These are phyloP conservation scores for Thermothielavioides terrestris DNA, from an alignment of 495 filamentous ascomycete species.

Conservation along the genomic window DNA sequence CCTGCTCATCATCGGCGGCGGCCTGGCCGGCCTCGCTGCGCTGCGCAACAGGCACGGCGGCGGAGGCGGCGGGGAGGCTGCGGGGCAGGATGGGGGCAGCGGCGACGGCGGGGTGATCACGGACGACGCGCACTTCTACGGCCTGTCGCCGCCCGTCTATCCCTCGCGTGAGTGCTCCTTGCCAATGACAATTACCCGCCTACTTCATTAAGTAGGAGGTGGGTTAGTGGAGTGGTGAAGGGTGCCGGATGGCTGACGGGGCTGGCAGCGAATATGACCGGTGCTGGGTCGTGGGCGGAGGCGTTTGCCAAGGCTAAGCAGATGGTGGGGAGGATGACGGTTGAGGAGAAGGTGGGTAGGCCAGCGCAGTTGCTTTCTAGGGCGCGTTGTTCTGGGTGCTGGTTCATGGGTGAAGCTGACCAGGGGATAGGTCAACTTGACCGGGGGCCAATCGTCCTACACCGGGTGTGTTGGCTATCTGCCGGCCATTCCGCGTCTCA, in stretches of 20 bases:
- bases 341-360: conserved; percentile 53
- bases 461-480: conserved; percentile 48
- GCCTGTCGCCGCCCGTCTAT: conserved; percentile 49
- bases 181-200: too few species aligned
- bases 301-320: conserved; percentile 45
- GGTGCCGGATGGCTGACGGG: not conserved
- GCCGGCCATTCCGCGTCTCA: conserved; percentile 44
- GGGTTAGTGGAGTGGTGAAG: not conserved
- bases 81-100: not conserved
- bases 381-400: not conserved
- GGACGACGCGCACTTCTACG: conserved; percentile 45
- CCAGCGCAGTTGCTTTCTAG: conserved; percentile 18
- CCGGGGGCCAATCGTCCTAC: conserved; percentile 35
- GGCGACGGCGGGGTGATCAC: conserved; percentile 27
- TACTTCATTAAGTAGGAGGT: not conserved
- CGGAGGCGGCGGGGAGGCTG: conserved; percentile 1
- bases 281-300: conserved; percentile 36
- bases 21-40: conserved; percentile 27
- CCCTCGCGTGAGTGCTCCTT: conserved; percentile 39
- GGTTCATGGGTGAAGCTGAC: not conserved
- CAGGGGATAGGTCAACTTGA: conserved; percentile 40
- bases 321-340: conserved; percentile 48
- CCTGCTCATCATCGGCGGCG: conserved; percentile 30
- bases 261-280: conserved; percentile 48
- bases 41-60: conserved; percentile 16